Evolutionary conservation across 108 stramenopile species (phyloP), one percentile per base, ranked within the genome.

Genomic region (Nitzschia inconspicua): DNA sequence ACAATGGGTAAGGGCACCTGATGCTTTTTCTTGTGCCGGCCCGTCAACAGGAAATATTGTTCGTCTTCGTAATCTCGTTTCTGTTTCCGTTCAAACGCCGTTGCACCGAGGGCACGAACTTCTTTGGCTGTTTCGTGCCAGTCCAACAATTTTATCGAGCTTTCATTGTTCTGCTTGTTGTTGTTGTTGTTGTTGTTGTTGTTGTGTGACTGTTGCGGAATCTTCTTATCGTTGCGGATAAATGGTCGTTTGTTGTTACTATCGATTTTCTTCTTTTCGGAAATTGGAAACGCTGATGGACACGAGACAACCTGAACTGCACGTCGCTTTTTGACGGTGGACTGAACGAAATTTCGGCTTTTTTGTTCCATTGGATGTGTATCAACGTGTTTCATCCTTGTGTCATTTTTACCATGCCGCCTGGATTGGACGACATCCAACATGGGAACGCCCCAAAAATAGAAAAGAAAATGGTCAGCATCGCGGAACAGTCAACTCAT

Each of bases 1-100:
- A 85, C 61, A 20, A 93, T 85, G 5, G 79, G 84, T 16, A 84
- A 59, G 0, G 91, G 91, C 29, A 82, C 79, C 30, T 80, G 68
- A 22, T 77, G 82, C 28, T 86, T 73, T 49, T 85, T 89, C 46
- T 63, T 68, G 18, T 74, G 57, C 14, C 84, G 57, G 3, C 91
- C 91, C 2, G 91, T 93, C 37, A 93, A 60, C 44, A 49, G 29
- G 53, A 77, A 64, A 40, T 89, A 89, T 57, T 88, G 65, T 34
- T 84, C 84, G 13, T 83, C 75, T 52, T 87, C 58, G 59, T 73
- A 84, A 41, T 68, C 40, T 37, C 76, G 73, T 50, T 80, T 84
- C 60, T 81, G 84, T 35, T 60, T 69, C 4, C 88, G 82, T 14
- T 54, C 77, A 69, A 93, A 93, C 0, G 79, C 83, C 2, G 70